These are phyloP conservation scores for Galerina sulciceps DNA, from an alignment of 768 basidiomycete species.

Conservation along the genomic window DNA sequence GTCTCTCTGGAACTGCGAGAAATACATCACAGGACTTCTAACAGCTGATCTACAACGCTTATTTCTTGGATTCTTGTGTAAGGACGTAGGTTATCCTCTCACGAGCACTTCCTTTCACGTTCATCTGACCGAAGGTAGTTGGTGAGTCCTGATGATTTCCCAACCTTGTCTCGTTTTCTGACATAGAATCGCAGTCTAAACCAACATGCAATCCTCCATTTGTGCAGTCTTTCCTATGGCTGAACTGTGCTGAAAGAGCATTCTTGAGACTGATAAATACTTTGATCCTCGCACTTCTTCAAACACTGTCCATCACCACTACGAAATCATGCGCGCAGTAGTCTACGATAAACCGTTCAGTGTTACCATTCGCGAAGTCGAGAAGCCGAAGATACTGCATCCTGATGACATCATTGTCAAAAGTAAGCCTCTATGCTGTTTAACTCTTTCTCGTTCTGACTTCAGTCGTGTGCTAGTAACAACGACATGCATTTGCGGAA, in stretches of 20 bases:
- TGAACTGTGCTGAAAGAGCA: neutral
- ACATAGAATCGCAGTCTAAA: slow-evolving; percentile 1
- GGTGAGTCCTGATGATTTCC: neutral
- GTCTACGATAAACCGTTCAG: slow-evolving; percentile 55
- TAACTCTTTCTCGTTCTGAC: neutral
- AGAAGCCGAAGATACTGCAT: slow-evolving; percentile 50
- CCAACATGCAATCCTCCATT: neutral
- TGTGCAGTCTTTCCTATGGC: neutral
- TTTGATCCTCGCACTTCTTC: neutral
- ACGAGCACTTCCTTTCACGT: slow-evolving; percentile 4
- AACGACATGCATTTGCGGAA: slow-evolving; percentile 56
- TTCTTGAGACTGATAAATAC: neutral
- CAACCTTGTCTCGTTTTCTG: neutral
- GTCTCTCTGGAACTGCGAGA: no score
- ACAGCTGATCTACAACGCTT: no score
- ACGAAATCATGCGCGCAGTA: slow-evolving; percentile 50
- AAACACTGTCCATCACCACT: neutral
- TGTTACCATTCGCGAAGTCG: slow-evolving; percentile 50
- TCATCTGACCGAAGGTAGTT: slow-evolving; percentile 3
- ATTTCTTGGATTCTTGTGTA: no score
- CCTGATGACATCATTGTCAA: slow-evolving; percentile 59
- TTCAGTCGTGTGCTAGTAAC: slow-evolving; percentile 38
- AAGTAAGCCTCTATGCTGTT: slow-evolving; percentile 26
- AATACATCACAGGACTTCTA: no score
- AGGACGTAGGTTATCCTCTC: neutral